Percentiles rank a stretch among this genome's conserved stretches.
phyloP scores from a whole-genome alignment of 129 eudicot genomes.

The Lonicera japonica region DNA sequence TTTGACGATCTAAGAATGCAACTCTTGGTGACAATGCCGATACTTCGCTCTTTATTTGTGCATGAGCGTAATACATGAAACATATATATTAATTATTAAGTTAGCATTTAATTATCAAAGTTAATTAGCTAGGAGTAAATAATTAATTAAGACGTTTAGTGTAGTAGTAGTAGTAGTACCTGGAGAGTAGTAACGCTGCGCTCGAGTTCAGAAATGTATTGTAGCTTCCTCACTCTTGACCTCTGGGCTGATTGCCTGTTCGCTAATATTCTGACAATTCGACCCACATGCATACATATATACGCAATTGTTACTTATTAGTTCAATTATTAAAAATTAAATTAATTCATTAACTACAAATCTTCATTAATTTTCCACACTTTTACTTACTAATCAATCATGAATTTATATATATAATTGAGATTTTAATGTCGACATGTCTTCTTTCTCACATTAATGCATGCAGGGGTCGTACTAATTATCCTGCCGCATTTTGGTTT shows the following conservation, averaged over 20 bases:
- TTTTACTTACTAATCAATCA: too few species aligned
- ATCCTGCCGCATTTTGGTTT: too few species aligned
- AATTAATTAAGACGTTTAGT: too few species aligned
- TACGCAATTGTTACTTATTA: too few species aligned
- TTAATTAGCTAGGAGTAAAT: not conserved
- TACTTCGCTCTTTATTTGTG: constrained; percentile 67
- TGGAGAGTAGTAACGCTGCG: constrained; percentile 87
- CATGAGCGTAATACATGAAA: constrained; percentile 6
- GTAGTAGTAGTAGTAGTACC: constrained; percentile 27
- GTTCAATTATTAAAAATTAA: not conserved
- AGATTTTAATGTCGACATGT: too few species aligned
- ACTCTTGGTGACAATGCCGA: constrained; percentile 91
- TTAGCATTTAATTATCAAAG: not conserved
- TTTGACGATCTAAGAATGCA: constrained; percentile 84
- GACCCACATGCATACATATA: not conserved
- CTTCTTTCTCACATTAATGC: too few species aligned
- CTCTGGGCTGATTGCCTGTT: constrained; percentile 95
- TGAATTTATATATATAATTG: too few species aligned
- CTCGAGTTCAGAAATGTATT: constrained; percentile 91
- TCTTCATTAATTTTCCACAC: too few species aligned
- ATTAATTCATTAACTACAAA: too few species aligned
- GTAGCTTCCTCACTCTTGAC: constrained; percentile 86
- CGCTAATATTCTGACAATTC: constrained; percentile 65
- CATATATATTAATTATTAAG: too few species aligned
- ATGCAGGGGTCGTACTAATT: too few species aligned